phyloP scores from a whole-genome alignment of 1,284 basidiomycete genomes.

The Ceratobasidium papillatum region DNA sequence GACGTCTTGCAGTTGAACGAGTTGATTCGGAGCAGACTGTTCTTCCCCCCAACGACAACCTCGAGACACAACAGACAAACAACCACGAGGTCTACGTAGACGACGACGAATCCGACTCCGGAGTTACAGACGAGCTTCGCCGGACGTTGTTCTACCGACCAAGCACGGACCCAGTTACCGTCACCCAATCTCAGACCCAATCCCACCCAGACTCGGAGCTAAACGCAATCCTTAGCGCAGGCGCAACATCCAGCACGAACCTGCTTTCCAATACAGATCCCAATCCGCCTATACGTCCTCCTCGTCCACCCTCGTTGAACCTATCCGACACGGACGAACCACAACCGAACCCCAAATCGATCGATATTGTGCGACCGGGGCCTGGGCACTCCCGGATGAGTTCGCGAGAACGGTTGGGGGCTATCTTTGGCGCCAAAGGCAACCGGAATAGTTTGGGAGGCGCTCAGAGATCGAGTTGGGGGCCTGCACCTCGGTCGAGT shows the following conservation, averaged over 20 bases:
- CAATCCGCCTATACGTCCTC: slow-evolving; percentile 13
- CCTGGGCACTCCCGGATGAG: slow-evolving; percentile 15
- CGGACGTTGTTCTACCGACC: slow-evolving; percentile 38
- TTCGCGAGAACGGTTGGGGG: slow-evolving; percentile 28
- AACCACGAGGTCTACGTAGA: not conserved
- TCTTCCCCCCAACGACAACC: not conserved
- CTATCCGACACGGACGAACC: slow-evolving; percentile 28
- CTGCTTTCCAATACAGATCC: not conserved
- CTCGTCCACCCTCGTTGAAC: slow-evolving; percentile 21
- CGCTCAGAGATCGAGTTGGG: not conserved
- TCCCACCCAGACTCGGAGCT: slow-evolving; percentile 16
- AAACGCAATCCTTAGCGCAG: slow-evolving; percentile 13
- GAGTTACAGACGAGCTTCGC: slow-evolving; percentile 30
- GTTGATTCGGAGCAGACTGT: slow-evolving; percentile 6
- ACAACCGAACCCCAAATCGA: slow-evolving; percentile 10
- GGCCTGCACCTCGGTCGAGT: not conserved
- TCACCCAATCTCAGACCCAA: not conserved
- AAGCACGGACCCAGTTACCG: slow-evolving; percentile 29
- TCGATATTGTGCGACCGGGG: slow-evolving; percentile 13
- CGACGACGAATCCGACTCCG: slow-evolving; percentile 16
- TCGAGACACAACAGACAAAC: not conserved
- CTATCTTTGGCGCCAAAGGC: not conserved
- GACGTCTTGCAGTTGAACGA: not conserved
- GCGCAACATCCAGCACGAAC: slow-evolving; percentile 15
- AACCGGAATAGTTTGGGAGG: not conserved